Conservation (phyloP, 2,329 filamentous ascomycete genomes). For the Hypoxylon sp. region DNA sequence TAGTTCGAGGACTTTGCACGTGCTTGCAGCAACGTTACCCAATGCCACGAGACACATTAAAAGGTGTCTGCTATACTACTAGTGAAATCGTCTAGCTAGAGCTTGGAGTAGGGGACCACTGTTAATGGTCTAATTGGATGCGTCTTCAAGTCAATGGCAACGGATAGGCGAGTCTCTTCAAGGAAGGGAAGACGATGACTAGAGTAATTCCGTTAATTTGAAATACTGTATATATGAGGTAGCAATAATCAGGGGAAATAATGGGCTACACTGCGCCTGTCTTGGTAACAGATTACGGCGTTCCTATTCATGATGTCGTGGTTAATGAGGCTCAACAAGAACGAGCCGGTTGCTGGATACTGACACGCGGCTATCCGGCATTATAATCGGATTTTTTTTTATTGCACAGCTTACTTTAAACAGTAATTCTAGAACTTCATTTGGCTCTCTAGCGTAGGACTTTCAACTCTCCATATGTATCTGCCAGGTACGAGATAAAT, state of each 20-base stretch:
- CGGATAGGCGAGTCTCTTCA: neutral
- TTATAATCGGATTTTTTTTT: neutral
- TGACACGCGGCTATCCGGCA: neutral
- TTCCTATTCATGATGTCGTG: neutral
- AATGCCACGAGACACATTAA: neutral
- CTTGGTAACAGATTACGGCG: neutral
- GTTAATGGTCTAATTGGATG: neutral
- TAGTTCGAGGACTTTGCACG: neutral
- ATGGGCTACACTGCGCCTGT: neutral
- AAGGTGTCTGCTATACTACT: neutral
- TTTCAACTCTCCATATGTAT: neutral
- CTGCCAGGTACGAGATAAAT: neutral
- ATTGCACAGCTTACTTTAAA: neutral
- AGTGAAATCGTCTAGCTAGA: neutral
- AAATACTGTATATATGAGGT: neutral
- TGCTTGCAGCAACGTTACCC: slow-evolving; percentile 1
- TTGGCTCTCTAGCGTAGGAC: neutral
- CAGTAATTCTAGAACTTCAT: neutral
- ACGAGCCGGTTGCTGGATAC: neutral
- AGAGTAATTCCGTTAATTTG: neutral
- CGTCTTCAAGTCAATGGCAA: neutral
- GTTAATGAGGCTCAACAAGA: slow-evolving; percentile 9
- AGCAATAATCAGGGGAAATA: neutral
- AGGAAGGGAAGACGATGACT: neutral
- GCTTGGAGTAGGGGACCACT: neutral